Percentiles rank a stretch among this genome's conserved stretches.
Evolutionary conservation across 306 rosid genomes (phyloP).

Genomic region (Castanopsis chinensis): DNA sequence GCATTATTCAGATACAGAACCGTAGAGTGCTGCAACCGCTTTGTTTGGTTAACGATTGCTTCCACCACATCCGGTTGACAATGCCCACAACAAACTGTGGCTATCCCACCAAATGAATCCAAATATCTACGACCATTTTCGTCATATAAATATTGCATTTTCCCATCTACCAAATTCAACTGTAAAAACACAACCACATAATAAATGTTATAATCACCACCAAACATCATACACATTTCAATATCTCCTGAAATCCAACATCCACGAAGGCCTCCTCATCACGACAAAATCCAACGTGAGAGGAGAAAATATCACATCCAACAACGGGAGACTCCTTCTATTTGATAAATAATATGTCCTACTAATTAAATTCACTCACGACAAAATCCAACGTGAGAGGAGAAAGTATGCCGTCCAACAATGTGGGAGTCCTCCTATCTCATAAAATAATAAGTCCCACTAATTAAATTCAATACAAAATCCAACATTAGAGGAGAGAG

Average conservation of each 20-base stretch:
- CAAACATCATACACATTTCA: neutral
- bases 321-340: no score
- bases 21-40: constrained; percentile 46
- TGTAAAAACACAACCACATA: neutral
- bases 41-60: constrained; percentile 36
- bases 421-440: no score
- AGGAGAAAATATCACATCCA: no score
- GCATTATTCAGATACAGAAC: constrained; percentile 40
- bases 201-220: neutral
- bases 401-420: no score
- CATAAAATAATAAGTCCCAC: no score
- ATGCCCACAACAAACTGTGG: constrained; percentile 51
- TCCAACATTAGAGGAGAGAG: no score
- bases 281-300: no score
- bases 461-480: no score
- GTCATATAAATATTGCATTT: constrained; percentile 49
- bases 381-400: no score
- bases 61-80: constrained; percentile 47
- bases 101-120: constrained; percentile 50
- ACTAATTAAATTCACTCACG: no score
- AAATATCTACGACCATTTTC: constrained; percentile 44
- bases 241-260: neutral
- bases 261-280: no score
- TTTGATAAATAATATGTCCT: no score
- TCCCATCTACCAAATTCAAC: constrained; percentile 54